phyloP scores from a whole-genome alignment of 805 yeast genomes.

The Candida palmyrensis region DNA sequence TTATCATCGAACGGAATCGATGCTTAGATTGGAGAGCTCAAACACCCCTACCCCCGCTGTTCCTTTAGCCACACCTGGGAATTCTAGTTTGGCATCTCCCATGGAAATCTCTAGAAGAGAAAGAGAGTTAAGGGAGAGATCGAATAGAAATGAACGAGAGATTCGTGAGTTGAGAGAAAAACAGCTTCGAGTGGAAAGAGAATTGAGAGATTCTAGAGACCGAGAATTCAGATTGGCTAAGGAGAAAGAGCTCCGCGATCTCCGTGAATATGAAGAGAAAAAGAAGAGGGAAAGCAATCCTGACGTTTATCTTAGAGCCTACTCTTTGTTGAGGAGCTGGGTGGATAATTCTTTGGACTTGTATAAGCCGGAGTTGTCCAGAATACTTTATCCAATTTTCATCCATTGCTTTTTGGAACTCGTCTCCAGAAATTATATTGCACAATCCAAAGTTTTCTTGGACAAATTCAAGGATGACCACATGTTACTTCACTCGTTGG shows the following conservation, averaged over 20 bases:
- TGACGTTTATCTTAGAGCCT: conserved; percentile 72
- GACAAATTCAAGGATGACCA: conserved; percentile 73
- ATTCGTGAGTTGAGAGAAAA: conserved; percentile 30
- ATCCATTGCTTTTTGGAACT: conserved; percentile 83
- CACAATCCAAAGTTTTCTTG: conserved; percentile 69
- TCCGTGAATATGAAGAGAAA: conserved; percentile 39
- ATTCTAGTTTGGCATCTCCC: conserved; percentile 28
- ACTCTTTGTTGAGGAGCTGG: conserved; percentile 79
- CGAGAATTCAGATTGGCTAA: conserved; percentile 31
- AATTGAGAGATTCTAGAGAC: conserved; percentile 35
- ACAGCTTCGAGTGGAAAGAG: conserved; percentile 29
- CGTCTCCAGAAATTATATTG: conserved; percentile 54
- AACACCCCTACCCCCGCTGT: conserved; percentile 51
- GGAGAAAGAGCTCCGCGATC: conserved; percentile 34
- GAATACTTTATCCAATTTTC: conserved; percentile 87
- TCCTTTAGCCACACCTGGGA: conserved; percentile 46
- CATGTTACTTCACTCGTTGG: conserved; percentile 69
- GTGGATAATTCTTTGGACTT: conserved; percentile 86
- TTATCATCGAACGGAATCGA: conserved; percentile 88
- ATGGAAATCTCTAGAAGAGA: conserved; percentile 25
- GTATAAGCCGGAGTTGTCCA: conserved; percentile 80
- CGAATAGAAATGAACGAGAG: conserved; percentile 26
- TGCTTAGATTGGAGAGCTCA: conserved; percentile 81
- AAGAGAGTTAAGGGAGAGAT: conserved; percentile 22
- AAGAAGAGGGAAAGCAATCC: conserved; percentile 53